Conservation (phyloP, 1,139 yeast genomes). For the Candida sanyaensis region DNA sequence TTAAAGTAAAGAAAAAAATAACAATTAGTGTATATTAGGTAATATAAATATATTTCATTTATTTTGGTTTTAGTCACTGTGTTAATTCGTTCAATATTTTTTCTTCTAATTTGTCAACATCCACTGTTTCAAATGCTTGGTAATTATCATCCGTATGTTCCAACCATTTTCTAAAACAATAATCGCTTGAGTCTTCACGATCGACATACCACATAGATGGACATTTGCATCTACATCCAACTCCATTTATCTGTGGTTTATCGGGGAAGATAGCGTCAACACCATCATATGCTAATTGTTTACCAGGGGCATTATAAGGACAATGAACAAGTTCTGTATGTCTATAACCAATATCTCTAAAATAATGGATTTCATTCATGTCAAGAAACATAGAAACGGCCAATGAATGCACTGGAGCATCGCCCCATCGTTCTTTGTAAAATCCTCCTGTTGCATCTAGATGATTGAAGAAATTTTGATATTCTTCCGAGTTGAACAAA, state of each 20-base stretch:
- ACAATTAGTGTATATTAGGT: conserved; percentile 3
- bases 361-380: conserved; percentile 74
- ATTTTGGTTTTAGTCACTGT: conserved; percentile 6
- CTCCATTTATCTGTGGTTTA: conserved; percentile 50
- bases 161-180: conserved; percentile 63
- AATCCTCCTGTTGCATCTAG: conserved; percentile 79
- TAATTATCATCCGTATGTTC: conserved; percentile 38
- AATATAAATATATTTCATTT: not conserved
- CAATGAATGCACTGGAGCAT: conserved; percentile 88
- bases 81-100: conserved; percentile 28
- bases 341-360: conserved; percentile 84
- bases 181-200: conserved; percentile 54
- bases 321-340: conserved; percentile 83
- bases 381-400: conserved; percentile 76
- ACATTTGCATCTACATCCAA: conserved; percentile 87
- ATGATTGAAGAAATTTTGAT: conserved; percentile 63
- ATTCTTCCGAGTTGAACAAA: conserved; percentile 63
- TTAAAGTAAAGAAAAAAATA: not conserved
- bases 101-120: conserved; percentile 37
- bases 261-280: conserved; percentile 39
- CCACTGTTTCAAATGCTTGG: conserved; percentile 22
- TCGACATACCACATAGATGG: conserved; percentile 51
- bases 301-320: conserved; percentile 60
- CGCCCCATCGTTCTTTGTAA: conserved; percentile 91
- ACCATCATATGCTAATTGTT: conserved; percentile 49